These are phyloP conservation scores for Nannizziopsis barbatae DNA, from an alignment of 2,329 filamentous ascomycete genomes.

Conservation along the genomic window DNA sequence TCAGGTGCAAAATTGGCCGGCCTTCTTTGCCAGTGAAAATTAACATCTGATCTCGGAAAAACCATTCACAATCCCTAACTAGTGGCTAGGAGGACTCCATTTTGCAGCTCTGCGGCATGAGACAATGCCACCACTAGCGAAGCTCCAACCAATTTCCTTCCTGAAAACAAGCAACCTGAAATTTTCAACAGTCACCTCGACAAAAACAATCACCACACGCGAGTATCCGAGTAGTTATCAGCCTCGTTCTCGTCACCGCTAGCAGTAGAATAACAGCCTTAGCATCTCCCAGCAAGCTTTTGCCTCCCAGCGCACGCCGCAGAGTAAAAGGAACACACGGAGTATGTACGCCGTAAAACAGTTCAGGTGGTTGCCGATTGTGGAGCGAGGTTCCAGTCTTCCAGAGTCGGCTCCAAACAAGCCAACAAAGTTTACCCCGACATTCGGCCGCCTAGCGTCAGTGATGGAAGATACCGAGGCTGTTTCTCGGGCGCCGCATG, in stretches of 20 bases:
- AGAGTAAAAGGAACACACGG: no score
- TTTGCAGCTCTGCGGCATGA: background rate
- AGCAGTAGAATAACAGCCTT: no score
- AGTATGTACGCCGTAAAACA: no score
- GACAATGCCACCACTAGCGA: slow-evolving; percentile 1
- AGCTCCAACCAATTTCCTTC: slow-evolving; percentile 6
- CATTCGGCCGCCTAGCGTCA: background rate
- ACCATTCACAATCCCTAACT: background rate
- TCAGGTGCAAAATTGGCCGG: background rate
- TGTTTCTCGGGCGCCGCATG: background rate
- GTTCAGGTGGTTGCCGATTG: no score
- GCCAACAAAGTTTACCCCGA: background rate
- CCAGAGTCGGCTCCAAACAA: background rate
- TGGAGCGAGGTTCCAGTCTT: no score
- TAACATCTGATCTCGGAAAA: background rate
- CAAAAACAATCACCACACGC: no score
- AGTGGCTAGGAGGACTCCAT: background rate
- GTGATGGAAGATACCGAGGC: slow-evolving; percentile 2
- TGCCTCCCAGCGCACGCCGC: no score
- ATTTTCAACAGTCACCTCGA: no score
- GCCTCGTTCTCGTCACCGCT: no score
- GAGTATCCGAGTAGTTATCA: no score
- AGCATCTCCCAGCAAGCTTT: no score
- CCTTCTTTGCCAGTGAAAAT: background rate
- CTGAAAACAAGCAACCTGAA: background rate